Conservation (phyloP, 164 flowering plant genomes). For the Magnolia changhungtana region DNA sequence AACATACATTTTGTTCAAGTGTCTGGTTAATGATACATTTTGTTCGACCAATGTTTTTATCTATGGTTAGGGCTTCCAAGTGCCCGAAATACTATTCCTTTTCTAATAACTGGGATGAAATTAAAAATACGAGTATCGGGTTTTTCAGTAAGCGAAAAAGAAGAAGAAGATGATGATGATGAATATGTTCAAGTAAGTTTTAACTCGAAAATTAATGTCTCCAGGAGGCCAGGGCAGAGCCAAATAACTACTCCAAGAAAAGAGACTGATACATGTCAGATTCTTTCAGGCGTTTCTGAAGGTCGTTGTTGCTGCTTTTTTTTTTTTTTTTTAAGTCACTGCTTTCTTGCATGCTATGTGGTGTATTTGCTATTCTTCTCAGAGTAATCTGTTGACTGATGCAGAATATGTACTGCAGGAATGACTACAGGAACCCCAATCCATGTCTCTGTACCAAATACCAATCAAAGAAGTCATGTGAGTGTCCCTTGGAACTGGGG, state of each 20-base stretch:
- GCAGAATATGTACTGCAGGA: constrained; percentile 49
- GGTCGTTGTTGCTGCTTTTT: constrained; percentile 40
- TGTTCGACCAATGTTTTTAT: no score
- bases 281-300: constrained; percentile 79
- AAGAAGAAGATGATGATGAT: no score
- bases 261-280: constrained; percentile 90
- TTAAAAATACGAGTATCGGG: no score
- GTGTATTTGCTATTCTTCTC: not conserved
- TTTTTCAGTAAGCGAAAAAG: no score
- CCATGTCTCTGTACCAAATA: constrained; percentile 80
- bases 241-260: constrained; percentile 95
- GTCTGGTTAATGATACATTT: no score
- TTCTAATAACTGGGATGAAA: no score
- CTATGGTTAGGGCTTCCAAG: no score
- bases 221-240: constrained; percentile 99
- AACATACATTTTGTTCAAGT: no score
- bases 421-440: constrained; percentile 91
- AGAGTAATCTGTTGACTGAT: constrained; percentile 1
- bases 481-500: constrained; percentile 26
- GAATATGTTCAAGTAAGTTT: no score
- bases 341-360: not conserved
- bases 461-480: constrained; percentile 94
- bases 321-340: not conserved
- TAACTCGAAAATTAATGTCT: constrained; percentile 5
- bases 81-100: no score